Base-by-base conservation (phyloP, 1,284 basidiomycete species). In the Testicularia cyperi region DNA sequence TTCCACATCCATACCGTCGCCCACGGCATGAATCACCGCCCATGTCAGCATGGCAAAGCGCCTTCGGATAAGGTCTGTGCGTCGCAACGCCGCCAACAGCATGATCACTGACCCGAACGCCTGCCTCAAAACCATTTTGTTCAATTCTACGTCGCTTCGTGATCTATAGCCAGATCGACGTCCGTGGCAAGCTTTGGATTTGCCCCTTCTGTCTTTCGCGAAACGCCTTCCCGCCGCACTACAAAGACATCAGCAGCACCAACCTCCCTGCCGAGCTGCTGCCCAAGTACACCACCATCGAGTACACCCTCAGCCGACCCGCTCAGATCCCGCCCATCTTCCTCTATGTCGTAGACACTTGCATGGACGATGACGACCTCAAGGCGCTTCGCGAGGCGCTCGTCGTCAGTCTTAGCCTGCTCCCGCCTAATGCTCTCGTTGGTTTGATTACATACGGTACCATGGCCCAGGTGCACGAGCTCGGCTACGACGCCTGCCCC, bases 401-500 rank as follows among this genome's bases (percentile, higher is more conserved):
- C 51, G 88, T 96, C 40, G 87, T 96, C 78, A 92, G 89, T 78
- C 81, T 98, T 78, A 90, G 88, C 73, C 79, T 97, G 65, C 84
- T 98, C 27, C 94, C 94, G 14, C 90, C 90, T 14, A 90, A 88
- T 73, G 91, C 94, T 8, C 84, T 97, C 24, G 92, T 98, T 49
- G 94, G 94, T 38, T 81, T 98, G 44, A 89, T 98, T 78, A 97
- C 94, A 2, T 97, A 82, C 74, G 94, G 94, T 26, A 97, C 94
- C 27, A 97, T 97, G 92, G 84, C 94, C 6, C 92, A 96, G 87
- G 92, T 99, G 1, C 94, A 99, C 78, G 95, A 99, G 80, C 87
- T 98, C 38, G 92, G 92, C 23, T 98, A 96, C 75, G 85, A 86
- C 2, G 88, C 92, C 75, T 98, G 92, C 80, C 90, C 86, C 79